These are phyloP conservation scores for Hypoxylon rickii DNA, from an alignment of 495 filamentous ascomycete species.

Conservation along the genomic window DNA sequence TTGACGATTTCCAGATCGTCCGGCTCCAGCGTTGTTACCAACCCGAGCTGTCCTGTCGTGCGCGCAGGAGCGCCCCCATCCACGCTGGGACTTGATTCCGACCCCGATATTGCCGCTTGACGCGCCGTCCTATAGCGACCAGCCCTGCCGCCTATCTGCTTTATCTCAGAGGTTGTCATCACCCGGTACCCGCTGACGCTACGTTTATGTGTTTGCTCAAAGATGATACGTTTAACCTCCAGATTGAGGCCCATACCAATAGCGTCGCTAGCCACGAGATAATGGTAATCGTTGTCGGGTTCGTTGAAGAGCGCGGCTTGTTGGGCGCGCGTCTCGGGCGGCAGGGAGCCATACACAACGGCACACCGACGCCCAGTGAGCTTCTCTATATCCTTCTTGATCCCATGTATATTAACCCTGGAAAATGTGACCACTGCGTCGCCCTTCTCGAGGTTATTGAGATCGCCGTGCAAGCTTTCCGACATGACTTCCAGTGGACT, in stretches of 20 bases:
- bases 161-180: conserved; percentile 76
- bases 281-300: conserved; percentile 91
- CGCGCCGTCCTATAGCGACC: conserved; percentile 81
- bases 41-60: conserved; percentile 57
- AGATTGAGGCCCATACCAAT: conserved; percentile 98
- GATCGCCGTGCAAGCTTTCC: conserved; percentile 62
- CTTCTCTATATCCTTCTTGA: conserved; percentile 79
- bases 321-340: conserved; percentile 88
- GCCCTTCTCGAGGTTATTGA: conserved; percentile 76
- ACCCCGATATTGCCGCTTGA: conserved; percentile 43
- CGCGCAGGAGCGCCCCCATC: conserved; percentile 36
- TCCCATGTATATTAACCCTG: conserved; percentile 74
- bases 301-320: conserved; percentile 95
- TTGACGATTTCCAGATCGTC: conserved; percentile 67
- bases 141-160: conserved; percentile 93
- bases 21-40: conserved; percentile 79
- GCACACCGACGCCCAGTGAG: conserved; percentile 78
- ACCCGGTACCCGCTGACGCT: conserved; percentile 54
- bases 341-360: conserved; percentile 89
- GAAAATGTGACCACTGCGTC: conserved; percentile 91
- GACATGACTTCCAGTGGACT: conserved; percentile 72
- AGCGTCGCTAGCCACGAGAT: conserved; percentile 90
- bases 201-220: conserved; percentile 75
- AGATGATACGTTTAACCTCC: conserved; percentile 89
- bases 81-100: conserved; percentile 44